phyloP scores from a whole-genome alignment of 1,284 basidiomycete species.

The Boletellus deceptivus region DNA sequence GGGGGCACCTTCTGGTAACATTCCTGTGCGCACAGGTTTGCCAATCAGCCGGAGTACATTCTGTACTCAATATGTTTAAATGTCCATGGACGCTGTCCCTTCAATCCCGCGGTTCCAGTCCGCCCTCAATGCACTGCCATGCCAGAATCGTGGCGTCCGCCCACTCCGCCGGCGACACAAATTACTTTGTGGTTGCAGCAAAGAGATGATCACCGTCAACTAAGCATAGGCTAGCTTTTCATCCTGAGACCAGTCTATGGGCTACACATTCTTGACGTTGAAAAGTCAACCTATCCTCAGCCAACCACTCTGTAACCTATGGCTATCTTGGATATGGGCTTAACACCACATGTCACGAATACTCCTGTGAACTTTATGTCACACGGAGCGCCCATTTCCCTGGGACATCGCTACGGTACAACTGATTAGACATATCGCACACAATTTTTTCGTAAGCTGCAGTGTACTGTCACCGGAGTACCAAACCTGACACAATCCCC shows the following conservation, averaged over 20 bases:
- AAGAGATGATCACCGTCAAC: background rate
- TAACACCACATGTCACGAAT: constrained; percentile 43
- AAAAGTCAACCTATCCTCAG: background rate
- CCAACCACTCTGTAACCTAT: constrained; percentile 23
- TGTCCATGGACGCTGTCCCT: too few relatives aligned
- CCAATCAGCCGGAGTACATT: background rate
- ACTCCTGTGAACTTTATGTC: constrained; percentile 43
- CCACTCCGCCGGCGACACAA: background rate
- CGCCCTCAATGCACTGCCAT: background rate
- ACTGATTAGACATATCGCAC: background rate
- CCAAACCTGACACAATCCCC: constrained; percentile 4
- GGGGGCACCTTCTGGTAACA: background rate
- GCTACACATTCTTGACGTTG: background rate
- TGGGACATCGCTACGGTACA: constrained; percentile 8
- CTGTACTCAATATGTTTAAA: background rate
- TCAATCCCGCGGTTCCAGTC: background rate
- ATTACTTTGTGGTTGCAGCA: too few relatives aligned
- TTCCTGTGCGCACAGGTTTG: background rate
- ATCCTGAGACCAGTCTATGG: background rate
- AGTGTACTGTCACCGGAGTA: background rate
- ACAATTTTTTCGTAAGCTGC: constrained; percentile 15
- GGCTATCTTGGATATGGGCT: constrained; percentile 39
- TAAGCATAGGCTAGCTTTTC: background rate
- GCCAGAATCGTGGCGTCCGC: background rate
- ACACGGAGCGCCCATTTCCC: constrained; percentile 24